Base-by-base conservation (phyloP, 1,139 yeast genomes). In the Pichia sp. region DNA sequence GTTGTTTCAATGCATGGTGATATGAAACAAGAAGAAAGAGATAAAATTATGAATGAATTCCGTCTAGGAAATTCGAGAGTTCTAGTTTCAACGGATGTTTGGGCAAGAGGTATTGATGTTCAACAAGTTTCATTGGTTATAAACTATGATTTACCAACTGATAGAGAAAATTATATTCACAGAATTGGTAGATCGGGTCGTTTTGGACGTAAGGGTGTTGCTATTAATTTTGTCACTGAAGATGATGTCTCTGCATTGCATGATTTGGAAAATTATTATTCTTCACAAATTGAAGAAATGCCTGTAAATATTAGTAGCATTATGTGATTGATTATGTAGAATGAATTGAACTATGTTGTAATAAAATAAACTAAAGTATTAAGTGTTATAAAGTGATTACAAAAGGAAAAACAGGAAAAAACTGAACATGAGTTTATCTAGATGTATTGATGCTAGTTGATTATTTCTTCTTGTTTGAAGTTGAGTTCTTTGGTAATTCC, bases 111-210 rank as follows among this genome's bases (percentile, higher is more conserved):
- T 46, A 90, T 90, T 49, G 97, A 90, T 66, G 97, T 90, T 26
- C 98, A 90, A 68, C 97, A 90, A 64, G 95, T 90, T n/a, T 87
- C 96, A 0, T 71, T 90, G 49, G 98, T 92, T 26, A 85, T 92
- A 47, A 92, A 90, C 68, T 92, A 88, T 67, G 97, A 90, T 65
- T 68, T 92, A 55, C 97, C 97, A 0, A 67, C 72, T 44, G 92
- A 85, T 64, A 79, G 80, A 62, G 97, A 89, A 64, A 90, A 87
- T 69, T 90, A 90, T 64, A 79, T 90, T 53, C 98, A 90, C 67
- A 77, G 97, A 63, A 90, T 92, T 54, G 98, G 99, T 75, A 90
- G 99, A 74, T 89, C 97, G 4, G 99, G 97, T 5, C 77, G 98
- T 60, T 90, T 90, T 69, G 97, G 97, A 32, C 78, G 97, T 64